Evolutionary conservation across 495 filamentous ascomycete genomes (phyloP), one percentile per base, ranked within the genome.

Genomic region (Neurospora sublineolata): DNA sequence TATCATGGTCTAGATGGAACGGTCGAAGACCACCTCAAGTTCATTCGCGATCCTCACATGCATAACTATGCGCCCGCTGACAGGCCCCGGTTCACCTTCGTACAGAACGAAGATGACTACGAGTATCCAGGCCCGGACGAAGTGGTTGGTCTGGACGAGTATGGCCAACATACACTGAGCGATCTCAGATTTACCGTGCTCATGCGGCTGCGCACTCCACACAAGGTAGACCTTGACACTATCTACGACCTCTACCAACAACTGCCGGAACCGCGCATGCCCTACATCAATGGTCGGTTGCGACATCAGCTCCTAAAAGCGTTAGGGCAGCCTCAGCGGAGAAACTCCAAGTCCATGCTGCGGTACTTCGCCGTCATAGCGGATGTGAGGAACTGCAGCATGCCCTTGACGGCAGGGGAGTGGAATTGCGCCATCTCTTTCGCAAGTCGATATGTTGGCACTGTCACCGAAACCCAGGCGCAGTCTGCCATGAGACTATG

Each of bases 401-500:
- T 96, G 20, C 85, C 89, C 3, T 76, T 97, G 69, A 89, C 84
- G 2, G 79, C 77, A 8, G 76, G 83, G 1, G 87, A 97, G 77
- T 99, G 94, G 94, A 95, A 90, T 64, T 89, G 85, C 40, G 93
- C 94, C 33, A 90, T 97, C 33, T 86, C 90, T 20, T 92, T 95
- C 74, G 89, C 90, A 33, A 88, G 89, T 38, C 89, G 89, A 58
- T 91, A 91, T 73, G 88, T 90, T 46, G 83, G 86, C n/a, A 83
- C 74, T 23, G 86, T 91, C 11, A 85, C 86, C 18, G 86, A 86
- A 44, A 77, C 82, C 23, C 91, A 97, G 72, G 82, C 94, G 9
- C 85, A 92, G 71, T 82, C 87, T 30, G 91, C 93, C 2, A 86
- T 98, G 20, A 84, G 89, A 39, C 80, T 95, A n/a, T 98, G 94